These are phyloP conservation scores for Beauveria medogensis DNA, from an alignment of 2,329 filamentous ascomycete species.

Conservation along the genomic window DNA sequence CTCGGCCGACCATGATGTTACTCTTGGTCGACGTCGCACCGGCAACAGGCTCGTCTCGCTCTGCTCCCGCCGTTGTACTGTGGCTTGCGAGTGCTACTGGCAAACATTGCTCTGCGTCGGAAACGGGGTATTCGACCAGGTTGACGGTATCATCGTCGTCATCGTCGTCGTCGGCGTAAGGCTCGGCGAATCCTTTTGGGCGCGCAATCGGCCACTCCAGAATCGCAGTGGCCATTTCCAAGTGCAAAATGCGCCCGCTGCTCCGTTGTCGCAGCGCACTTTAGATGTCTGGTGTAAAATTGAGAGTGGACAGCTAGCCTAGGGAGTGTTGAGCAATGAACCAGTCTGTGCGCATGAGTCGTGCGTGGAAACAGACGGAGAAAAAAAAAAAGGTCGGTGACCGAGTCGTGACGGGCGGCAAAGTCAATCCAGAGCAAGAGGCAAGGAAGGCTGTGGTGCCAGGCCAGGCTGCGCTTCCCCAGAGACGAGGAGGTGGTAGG, in stretches of 20 bases:
- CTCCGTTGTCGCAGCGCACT: neutral
- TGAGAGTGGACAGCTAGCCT: neutral
- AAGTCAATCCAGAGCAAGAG: neutral
- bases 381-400: neutral
- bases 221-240: neutral
- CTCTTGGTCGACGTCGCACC: neutral
- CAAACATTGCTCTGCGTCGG: neutral
- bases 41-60: neutral
- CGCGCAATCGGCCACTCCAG: neutral
- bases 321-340: neutral
- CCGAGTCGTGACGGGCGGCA: neutral
- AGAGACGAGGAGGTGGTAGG: neutral
- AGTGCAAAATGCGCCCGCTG: neutral
- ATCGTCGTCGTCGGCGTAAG: neutral
- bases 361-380: neutral
- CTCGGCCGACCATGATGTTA: neutral
- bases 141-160: slow-evolving; percentile 2
- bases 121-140: slow-evolving; percentile 3
- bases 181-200: neutral
- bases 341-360: neutral
- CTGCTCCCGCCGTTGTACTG: neutral
- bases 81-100: neutral
- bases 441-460: neutral
- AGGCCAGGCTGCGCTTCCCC: neutral
- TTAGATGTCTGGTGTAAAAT: neutral